These are phyloP conservation scores for Auricularia auricula-judae DNA, from an alignment of 768 basidiomycete species.

Conservation along the genomic window DNA sequence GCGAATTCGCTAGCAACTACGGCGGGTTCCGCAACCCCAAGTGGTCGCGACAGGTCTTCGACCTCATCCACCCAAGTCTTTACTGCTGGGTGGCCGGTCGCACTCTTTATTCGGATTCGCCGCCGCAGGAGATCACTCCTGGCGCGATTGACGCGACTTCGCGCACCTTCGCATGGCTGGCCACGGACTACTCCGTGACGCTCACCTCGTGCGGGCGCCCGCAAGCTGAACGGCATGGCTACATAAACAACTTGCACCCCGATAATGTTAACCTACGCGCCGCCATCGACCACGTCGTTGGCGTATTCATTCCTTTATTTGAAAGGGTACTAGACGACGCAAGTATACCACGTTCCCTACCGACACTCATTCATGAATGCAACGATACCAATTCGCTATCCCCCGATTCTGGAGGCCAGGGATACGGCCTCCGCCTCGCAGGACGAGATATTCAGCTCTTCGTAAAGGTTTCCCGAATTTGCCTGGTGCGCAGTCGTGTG, in stretches of 20 bases:
- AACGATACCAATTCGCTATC: slow-evolving; percentile 6
- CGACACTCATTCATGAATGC: neutral
- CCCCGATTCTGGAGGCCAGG: slow-evolving; percentile 3
- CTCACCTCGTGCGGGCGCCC: neutral
- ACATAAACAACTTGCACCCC: slow-evolving; percentile 15
- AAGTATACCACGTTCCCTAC: neutral
- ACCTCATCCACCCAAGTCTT: neutral
- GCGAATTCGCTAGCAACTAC: neutral
- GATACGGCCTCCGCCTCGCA: neutral
- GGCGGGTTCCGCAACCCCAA: neutral
- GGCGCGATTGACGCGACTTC: neutral
- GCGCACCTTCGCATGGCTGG: neutral
- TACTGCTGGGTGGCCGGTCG: neutral
- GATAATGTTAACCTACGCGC: slow-evolving; percentile 3
- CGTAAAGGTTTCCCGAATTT: neutral
- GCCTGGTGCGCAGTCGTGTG: neutral
- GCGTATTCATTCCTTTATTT: slow-evolving; percentile 21
- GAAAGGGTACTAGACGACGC: slow-evolving; percentile 11
- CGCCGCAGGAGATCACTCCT: neutral
- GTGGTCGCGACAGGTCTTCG: neutral
- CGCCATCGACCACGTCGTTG: slow-evolving; percentile 13
- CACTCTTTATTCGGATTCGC: neutral
- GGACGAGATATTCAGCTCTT: slow-evolving; percentile 7
- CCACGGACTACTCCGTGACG: neutral
- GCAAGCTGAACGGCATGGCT: neutral